Conservation (phyloP, 257 asterid genomes). For the Przewalskia tangutica region DNA sequence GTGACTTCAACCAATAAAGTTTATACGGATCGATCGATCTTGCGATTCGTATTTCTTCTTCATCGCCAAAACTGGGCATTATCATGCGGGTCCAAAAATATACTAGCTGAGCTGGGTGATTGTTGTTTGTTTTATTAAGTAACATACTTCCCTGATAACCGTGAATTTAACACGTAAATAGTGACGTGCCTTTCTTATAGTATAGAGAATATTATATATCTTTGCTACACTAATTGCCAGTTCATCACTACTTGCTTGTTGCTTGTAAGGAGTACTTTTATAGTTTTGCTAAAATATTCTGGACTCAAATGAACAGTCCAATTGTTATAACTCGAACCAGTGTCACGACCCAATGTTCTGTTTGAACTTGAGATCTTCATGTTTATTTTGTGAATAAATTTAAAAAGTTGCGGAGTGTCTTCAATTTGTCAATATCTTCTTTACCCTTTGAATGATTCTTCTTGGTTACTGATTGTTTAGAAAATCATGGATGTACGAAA, state of each 20-base stretch:
- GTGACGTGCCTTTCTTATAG: not conserved
- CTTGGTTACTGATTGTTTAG: too few relatives aligned
- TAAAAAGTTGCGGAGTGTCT: not conserved
- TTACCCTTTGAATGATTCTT: too few relatives aligned
- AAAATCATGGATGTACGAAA: too few relatives aligned
- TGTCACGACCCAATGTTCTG: not conserved
- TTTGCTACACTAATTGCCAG: not conserved
- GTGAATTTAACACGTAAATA: conserved; percentile 1
- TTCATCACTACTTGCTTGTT: not conserved
- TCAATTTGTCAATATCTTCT: not conserved
- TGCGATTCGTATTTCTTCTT: too few relatives aligned
- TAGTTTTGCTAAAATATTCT: not conserved
- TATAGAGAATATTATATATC: not conserved
- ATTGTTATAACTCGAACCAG: not conserved
- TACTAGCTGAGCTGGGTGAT: not conserved
- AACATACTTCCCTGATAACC: not conserved
- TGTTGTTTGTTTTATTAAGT: not conserved
- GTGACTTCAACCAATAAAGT: too few relatives aligned
- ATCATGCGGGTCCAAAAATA: too few relatives aligned
- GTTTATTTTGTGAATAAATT: not conserved
- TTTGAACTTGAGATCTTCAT: not conserved
- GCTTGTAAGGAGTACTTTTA: not conserved
- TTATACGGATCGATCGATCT: too few relatives aligned
- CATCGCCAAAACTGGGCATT: too few relatives aligned
- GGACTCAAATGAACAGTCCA: not conserved